Evolutionary conservation across 176 grass and related monocot genomes (phyloP), one percentile per base, ranked within the genome.

Genomic region (Carex cristatella): DNA sequence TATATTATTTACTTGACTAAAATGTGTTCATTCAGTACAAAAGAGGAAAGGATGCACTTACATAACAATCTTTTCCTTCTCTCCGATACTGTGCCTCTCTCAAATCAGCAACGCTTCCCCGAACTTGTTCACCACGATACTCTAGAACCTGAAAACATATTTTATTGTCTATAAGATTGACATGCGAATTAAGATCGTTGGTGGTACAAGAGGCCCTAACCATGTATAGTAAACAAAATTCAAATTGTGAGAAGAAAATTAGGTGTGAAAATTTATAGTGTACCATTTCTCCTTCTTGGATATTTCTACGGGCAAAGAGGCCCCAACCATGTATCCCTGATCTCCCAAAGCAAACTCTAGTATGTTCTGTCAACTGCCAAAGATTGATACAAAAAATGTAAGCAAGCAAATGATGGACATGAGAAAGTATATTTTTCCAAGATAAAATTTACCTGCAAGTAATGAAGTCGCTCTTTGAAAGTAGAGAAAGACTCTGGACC

Each of bases 211-310:
- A 40, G 38, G 38, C 38, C 38, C 38, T 4, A 40, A 40, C 4
- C 4, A 40, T 40, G 38, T 40, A 40, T 40, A 40, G 55, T 79
- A 84, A 10, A 69, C 8, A 18, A 74, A 60, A 69, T 23, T 57
- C 37, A 31, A 79, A 79, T n/a, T 53, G 61, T 78, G 58, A 78
- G 58, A 51, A 27, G 16, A 82, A 61, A 58, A 53, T 68, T 62
- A 60, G 60, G 33, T 58, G 40, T 57, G 79, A 81, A 51, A 81
- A 28, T 75, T 7, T 56, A n/a, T 15, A 69, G 30, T 58, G 18
- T 91, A 98, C 93, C 96, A 98, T 98, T 88, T 95, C 96, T 95
- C 93, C 96, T 98, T 95, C 95, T 94, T 94, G 96, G 87, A 98
- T 98, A 65, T 88, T 83, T 55, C 87, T 89, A 83, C 88, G 88